A percentile compares a stretch with the other conserved stretches of the same genome.
These are phyloP conservation scores for Neonectria magnoliae DNA, from an alignment of 2,329 filamentous ascomycete species.

Conservation along the genomic window DNA sequence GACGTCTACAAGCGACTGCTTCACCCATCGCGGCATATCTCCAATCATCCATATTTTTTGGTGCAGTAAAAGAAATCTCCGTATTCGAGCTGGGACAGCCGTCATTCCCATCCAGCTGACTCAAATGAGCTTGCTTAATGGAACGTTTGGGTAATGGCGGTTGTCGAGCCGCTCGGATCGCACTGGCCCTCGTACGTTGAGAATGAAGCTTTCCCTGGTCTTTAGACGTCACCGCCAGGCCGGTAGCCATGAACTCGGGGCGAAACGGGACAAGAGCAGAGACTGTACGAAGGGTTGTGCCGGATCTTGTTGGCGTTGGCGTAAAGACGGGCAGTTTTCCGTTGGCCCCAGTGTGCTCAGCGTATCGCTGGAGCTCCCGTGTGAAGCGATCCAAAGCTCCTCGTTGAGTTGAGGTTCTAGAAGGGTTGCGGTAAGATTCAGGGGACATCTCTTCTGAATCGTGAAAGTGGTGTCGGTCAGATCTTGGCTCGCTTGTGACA, in stretches of 20 bases:
- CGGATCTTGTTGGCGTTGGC: conserved; percentile 53
- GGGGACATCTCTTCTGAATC: conserved; percentile 5
- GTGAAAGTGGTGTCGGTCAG: neutral
- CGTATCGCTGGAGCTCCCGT: conserved; percentile 44
- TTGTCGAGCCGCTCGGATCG: conserved; percentile 16
- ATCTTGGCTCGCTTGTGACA: conserved; percentile 28
- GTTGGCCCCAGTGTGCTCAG: conserved; percentile 48
- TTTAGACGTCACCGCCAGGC: conserved; percentile 65
- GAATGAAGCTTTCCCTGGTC: conserved; percentile 50
- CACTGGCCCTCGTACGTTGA: conserved; percentile 20
- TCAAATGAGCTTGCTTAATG: conserved; percentile 20
- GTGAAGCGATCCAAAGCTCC: conserved; percentile 52
- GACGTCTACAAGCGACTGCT: conserved; percentile 36
- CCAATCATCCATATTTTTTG: conserved; percentile 46
- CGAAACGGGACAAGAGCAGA: conserved; percentile 63
- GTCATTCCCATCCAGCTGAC: conserved; percentile 46
- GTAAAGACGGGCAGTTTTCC: conserved; percentile 52
- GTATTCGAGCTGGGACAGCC: conserved; percentile 41
- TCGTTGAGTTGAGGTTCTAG: conserved; percentile 56
- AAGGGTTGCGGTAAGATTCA: conserved; percentile 35
- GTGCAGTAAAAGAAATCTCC: conserved; percentile 46
- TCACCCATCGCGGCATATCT: conserved; percentile 48
- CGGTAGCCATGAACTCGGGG: conserved; percentile 62
- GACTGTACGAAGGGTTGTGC: conserved; percentile 60
- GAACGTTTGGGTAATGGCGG: conserved; percentile 7